Base-by-base conservation (phyloP, 176 grass and related monocot genomes). In the Typha latifolia region DNA sequence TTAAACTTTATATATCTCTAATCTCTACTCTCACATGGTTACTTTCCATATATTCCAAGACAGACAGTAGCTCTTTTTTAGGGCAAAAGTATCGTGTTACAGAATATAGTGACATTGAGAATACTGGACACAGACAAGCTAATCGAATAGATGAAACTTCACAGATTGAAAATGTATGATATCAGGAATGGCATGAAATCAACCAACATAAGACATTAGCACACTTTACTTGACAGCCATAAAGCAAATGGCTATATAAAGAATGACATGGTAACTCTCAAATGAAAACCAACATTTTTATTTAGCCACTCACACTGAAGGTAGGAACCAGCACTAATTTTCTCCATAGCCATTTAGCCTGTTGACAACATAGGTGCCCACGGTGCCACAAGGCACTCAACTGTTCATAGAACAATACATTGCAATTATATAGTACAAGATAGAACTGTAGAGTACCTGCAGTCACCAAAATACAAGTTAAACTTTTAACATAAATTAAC, bases 261-360 rank as follows among this genome's bases (percentile, higher is more conserved):
- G 0, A 69, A 7, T 3, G 52, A 63, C 4, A 70, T 27, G 1
- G 61, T n/a, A 70, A 20, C n/a, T 22, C 26, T 20, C 2, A 1
- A 18, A 14, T 49, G 14, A 51, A 63, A 24, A 12, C 19, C 5
- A 2, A 62, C 20, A 24, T 31, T 62, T 21, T 63, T 63, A 13
- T 63, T 63, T 63, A 21, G 12, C 62, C 52, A 66, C 76, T 83
- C 50, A 87, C 85, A 56, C 21, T 66, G 76, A 31, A 48, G 50
- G 61, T 51, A 69, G 68, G 49, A 79, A 83, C 76, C 68, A 66
- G 64, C 79, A 51, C n/a, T 76, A 47, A 74, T 70, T 34, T 72
- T 69, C 76, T 83, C 85, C 85, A 87, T 87, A 61, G 74, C 27
- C 59, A 9, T 79, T 80, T 48, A 87, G 61, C 50, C 43, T 59